Evolutionary conservation across 2,329 filamentous ascomycete species (phyloP).

Genomic region (Colletotrichum filicis): DNA sequence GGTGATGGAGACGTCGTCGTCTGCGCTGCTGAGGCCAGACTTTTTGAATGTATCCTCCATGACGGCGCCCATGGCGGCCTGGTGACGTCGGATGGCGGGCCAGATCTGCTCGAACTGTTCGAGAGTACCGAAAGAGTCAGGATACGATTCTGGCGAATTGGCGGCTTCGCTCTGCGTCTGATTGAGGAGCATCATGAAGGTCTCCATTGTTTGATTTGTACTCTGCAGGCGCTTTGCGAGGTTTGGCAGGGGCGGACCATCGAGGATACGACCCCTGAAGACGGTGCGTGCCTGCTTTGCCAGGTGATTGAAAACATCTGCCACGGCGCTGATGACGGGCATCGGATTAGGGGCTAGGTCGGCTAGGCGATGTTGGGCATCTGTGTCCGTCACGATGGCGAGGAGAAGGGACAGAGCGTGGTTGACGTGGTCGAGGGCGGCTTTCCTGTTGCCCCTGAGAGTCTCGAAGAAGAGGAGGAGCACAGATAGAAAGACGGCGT

Average conservation of each 20-base stretch:
- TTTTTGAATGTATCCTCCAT: slow-evolving; percentile 36
- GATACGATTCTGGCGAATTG: slow-evolving; percentile 31
- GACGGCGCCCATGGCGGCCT: slow-evolving; percentile 35
- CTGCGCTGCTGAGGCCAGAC: slow-evolving; percentile 20
- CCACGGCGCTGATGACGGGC: slow-evolving; percentile 39
- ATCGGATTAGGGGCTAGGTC: slow-evolving; percentile 40
- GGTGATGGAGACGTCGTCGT: slow-evolving; percentile 31
- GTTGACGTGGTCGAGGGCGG: slow-evolving; percentile 48
- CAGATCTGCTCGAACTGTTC: slow-evolving; percentile 41
- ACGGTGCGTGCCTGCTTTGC: slow-evolving; percentile 39
- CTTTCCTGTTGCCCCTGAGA: slow-evolving; percentile 43
- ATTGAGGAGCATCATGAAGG: slow-evolving; percentile 41
- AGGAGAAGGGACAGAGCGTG: slow-evolving; percentile 48
- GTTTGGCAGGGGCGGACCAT: slow-evolving; percentile 39
- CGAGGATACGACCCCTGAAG: slow-evolving; percentile 37
- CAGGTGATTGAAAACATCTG: slow-evolving; percentile 39
- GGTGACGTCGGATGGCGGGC: slow-evolving; percentile 28
- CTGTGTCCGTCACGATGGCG: slow-evolving; percentile 42
- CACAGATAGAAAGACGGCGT: slow-evolving; percentile 45
- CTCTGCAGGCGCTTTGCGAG: slow-evolving; percentile 36
- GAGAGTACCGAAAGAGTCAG: slow-evolving; percentile 37
- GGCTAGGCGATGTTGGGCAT: slow-evolving; percentile 24
- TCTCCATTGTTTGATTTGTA: slow-evolving; percentile 40
- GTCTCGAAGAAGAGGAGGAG: slow-evolving; percentile 46
- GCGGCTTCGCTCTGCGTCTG: slow-evolving; percentile 33